Base-by-base conservation (phyloP, 176 grass and related monocot species). In the Oryza punctata region DNA sequence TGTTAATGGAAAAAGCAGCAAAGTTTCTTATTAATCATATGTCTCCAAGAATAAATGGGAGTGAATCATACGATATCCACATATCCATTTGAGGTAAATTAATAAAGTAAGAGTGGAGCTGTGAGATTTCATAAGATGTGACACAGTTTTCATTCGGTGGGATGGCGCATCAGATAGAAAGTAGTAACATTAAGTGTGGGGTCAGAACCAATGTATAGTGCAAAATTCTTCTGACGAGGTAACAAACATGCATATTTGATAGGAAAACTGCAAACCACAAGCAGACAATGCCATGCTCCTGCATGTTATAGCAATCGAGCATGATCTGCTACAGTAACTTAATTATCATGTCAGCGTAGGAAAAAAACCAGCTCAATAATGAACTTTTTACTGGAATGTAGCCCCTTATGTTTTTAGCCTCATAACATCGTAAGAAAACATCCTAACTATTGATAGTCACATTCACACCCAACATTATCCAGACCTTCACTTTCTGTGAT, bases 1-100 rank as follows among this genome's bases (percentile, higher is more conserved):
- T 82, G 44, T 15, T 27, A 5, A 2, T 72, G 41, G 4, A 60
- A 84, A 84, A 76, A 52, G 78, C 43, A 73, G 32, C 30, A 28
- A 72, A 57, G 25, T 41, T 50, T 3, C 21, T 29, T 75, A 61
- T 79, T 21, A 78, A 83, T 4, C 47, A 79, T 61, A 10, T 52
- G 60, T 50, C 23, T 57, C 27, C 15, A 13, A 24, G 43, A 70
- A 67, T 33, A 80, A 16, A 76, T 12, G 75, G 69, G 11, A 78
- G 19, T 74, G 13, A 49, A 66, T 5, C 41, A 41, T 10, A 75
- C 30, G 47, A 65, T 46, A 69, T 73, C 76, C 75, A 78, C 63
- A 7, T 47, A 57, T 16, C 7, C 74, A 69, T 49, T 73, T 41
- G 30, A 80, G n/a, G 8, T 19, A 10, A 52, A 73, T 67, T 43